Percentiles rank a stretch among this genome's conserved stretches.
These are phyloP conservation scores for Pelargonium australe DNA, from an alignment of 441 rosid species.

Conservation along the genomic window DNA sequence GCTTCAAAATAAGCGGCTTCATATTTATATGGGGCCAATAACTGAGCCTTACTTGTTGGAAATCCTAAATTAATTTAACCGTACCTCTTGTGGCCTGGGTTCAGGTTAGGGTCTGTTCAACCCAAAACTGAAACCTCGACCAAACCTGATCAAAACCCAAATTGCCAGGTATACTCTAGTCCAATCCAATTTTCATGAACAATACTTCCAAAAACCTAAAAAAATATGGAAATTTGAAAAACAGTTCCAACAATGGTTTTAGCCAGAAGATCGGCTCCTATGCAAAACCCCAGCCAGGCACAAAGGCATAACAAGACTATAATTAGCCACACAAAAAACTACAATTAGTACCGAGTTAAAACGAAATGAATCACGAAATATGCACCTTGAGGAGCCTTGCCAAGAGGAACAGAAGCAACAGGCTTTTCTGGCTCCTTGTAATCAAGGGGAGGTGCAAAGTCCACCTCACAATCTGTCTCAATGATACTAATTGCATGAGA, in stretches of 20 bases:
- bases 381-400: constrained; percentile 39
- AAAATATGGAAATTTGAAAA: background rate
- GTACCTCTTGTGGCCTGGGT: background rate
- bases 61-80: no score
- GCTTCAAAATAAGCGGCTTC: no score
- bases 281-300: no score
- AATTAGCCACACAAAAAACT: background rate
- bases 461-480: constrained; percentile 69
- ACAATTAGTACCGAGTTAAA: background rate
- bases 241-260: no score
- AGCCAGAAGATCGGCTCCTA: no score
- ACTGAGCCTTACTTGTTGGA: no score
- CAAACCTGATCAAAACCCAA: no score
- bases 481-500: constrained; percentile 54
- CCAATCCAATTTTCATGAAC: background rate
- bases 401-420: constrained; percentile 21
- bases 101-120: no score
- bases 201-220: background rate
- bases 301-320: no score
- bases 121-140: no score
- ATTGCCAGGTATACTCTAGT: background rate
- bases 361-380: background rate
- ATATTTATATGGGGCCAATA: no score
- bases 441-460: constrained; percentile 64
- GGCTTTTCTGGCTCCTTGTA: constrained; percentile 54